Evolutionary conservation across 257 asterid genomes (phyloP), one percentile per base, ranked within the genome.

Genomic region (Solanum piurae): DNA sequence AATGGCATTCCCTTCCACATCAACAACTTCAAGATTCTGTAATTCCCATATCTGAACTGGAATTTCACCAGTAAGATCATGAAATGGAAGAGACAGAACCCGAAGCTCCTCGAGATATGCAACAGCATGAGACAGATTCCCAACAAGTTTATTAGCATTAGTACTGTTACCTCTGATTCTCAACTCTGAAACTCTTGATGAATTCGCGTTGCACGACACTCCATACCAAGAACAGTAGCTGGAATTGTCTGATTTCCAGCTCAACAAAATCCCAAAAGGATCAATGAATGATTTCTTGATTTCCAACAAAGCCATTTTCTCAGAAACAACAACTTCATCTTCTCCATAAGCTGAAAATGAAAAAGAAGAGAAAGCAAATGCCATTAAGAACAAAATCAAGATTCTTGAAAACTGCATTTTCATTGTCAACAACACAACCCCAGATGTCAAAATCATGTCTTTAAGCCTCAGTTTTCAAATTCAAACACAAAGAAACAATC

Each of bases 21-120:
- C 98, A 90, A 95, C 93, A 86, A 95, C 96, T 89, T 94, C 98
- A 31, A 97, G 96, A 75, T 94, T 95, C 38, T 94, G 95, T 97
- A 95, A 91, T 21, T 88, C 93, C 98, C 98, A 97, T 69, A 97
- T 84, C 62, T 91, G 95, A 36, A 14, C 86, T 40, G 98, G 98
- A 86, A 97, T 93, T 76, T 89, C 98, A 84, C 98, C 99, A 85
- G 90, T 88, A 46, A 97, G 88, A 86, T 94, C 97, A 89, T 97
- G 94, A 84, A 94, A 97, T 44, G 99, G 96, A 66, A 95, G 88
- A 0, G 98, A 95, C 25, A 97, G 88, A 88, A 95, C 87, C 92
- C 42, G 93, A 33, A 95, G 98, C 21, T 94, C 95, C 68, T 86
- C 79, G 44, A 97, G 94, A 90, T 91, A 87, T 27, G 94, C 94